phyloP scores from a whole-genome alignment of 345 rosid genomes.

The Euphorbia pulcherrima region DNA sequence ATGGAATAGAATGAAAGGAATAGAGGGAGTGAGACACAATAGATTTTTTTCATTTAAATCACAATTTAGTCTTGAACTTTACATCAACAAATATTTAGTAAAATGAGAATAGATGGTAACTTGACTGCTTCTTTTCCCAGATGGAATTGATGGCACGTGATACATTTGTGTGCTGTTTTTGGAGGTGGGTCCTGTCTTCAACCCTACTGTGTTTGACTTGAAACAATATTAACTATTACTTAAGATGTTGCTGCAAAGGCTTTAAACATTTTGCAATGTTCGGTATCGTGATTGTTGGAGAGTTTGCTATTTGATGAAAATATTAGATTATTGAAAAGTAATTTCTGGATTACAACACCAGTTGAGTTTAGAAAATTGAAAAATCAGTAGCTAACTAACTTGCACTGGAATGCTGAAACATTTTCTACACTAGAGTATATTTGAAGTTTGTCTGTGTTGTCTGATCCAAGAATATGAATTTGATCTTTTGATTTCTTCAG shows the following conservation, averaged over 20 bases:
- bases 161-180: constrained; percentile 58
- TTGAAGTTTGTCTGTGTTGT: constrained; percentile 3
- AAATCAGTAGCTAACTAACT: background rate
- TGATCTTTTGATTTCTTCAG: constrained; percentile 39
- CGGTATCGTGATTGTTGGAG: constrained; percentile 1
- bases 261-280: background rate
- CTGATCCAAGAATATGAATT: constrained; percentile 25
- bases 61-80: constrained; percentile 16
- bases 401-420: background rate
- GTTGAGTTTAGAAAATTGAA: background rate
- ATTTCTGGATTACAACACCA: background rate
- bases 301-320: background rate
- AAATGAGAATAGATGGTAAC: constrained; percentile 35
- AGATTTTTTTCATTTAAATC: background rate
- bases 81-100: constrained; percentile 12
- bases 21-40: background rate
- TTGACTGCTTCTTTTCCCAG: constrained; percentile 81
- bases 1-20: background rate
- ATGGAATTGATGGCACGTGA: constrained; percentile 97
- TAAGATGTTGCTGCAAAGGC: constrained; percentile 6
- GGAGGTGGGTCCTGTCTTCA: constrained; percentile 67
- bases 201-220: constrained; percentile 24
- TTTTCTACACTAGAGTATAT: background rate
- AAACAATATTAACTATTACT: constrained; percentile 10
- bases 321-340: background rate